Percentiles rank a stretch among this genome's conserved stretches.
phyloP scores from a whole-genome alignment of 371 early-diverging fungal genomes.

The Mortierella sp. region DNA sequence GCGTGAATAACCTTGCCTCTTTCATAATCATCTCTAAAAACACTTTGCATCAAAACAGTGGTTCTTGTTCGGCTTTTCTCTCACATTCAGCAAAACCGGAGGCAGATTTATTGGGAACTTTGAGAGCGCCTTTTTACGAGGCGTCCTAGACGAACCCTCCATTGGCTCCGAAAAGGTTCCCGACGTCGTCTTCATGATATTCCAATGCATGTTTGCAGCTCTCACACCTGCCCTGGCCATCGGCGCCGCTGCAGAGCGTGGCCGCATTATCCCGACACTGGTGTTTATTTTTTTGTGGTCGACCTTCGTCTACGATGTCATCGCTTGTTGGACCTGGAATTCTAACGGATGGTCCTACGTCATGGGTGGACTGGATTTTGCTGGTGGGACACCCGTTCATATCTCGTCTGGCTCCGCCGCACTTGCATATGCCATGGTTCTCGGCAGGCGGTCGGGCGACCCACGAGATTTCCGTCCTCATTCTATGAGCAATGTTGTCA shows the following conservation, averaged over 20 bases:
- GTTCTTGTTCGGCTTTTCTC: slow-evolving; percentile 68
- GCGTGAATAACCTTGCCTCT: too few relatives aligned
- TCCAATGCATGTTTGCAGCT: slow-evolving; percentile 87
- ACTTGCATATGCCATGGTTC: slow-evolving; percentile 84
- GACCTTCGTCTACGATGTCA: slow-evolving; percentile 87
- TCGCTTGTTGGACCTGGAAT: slow-evolving; percentile 96
- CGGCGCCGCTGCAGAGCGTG: slow-evolving; percentile 91
- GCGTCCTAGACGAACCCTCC: slow-evolving; percentile 75
- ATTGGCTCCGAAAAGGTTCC: slow-evolving; percentile 71
- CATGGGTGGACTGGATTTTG: slow-evolving; percentile 85
- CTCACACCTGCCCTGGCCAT: slow-evolving; percentile 93
- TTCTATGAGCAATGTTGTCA: slow-evolving; percentile 89
- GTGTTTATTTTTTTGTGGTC: slow-evolving; percentile 94
- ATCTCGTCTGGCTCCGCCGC: slow-evolving; percentile 91
- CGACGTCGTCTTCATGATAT: slow-evolving; percentile 76
- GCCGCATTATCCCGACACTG: slow-evolving; percentile 85
- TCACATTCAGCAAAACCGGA: slow-evolving; percentile 82
- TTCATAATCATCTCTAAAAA: too few relatives aligned
- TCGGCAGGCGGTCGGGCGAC: slow-evolving; percentile 83
- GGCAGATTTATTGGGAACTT: slow-evolving; percentile 84
- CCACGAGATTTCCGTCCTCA: slow-evolving; percentile 82
- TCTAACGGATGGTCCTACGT: slow-evolving; percentile 83
- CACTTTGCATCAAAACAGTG: slow-evolving; percentile 35
- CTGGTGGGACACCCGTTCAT: slow-evolving; percentile 94
- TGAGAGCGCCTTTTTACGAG: slow-evolving; percentile 74